phyloP scores from a whole-genome alignment of 768 basidiomycete species.

The Bullera alba region DNA sequence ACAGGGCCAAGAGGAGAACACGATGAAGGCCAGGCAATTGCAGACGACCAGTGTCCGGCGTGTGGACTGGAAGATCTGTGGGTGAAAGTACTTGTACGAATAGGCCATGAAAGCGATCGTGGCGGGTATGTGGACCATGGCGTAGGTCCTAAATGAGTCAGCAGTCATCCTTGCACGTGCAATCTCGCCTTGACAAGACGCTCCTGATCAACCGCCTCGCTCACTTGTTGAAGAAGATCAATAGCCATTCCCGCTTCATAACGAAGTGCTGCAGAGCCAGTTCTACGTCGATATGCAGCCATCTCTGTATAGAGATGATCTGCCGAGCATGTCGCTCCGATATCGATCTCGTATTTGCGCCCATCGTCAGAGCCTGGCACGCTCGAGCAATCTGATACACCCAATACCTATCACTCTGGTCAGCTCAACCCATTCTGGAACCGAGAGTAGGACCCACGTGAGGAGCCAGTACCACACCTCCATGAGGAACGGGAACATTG shows the following conservation, averaged over 20 bases:
- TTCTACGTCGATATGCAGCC: conserved; percentile 29
- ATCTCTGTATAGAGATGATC: conserved; percentile 21
- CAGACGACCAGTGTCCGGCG: conserved; percentile 33
- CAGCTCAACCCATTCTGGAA: neutral
- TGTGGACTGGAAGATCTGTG: conserved; percentile 26
- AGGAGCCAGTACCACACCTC: conserved; percentile 41
- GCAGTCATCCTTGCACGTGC: neutral
- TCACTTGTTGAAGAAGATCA: conserved; percentile 34
- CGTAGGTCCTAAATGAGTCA: conserved; percentile 23
- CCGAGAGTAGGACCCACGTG: conserved; percentile 20
- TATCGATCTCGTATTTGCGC: conserved; percentile 17
- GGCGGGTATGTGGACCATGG: conserved; percentile 40
- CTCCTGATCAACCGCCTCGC: neutral
- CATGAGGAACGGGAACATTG: conserved; percentile 35
- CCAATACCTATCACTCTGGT: conserved; percentile 27
- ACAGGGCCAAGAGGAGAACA: conserved; percentile 38
- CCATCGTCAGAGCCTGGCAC: conserved; percentile 34
- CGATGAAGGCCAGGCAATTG: conserved; percentile 33
- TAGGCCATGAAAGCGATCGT: conserved; percentile 37
- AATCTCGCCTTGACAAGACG: neutral
- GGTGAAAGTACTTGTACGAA: conserved; percentile 23
- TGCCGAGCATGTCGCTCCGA: conserved; percentile 27
- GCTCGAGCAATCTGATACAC: conserved; percentile 36
- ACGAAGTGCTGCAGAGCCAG: conserved; percentile 23
- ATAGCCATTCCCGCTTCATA: conserved; percentile 16